phyloP scores from a whole-genome alignment of 2,329 filamentous ascomycete genomes.

The Ciborinia camelliae region DNA sequence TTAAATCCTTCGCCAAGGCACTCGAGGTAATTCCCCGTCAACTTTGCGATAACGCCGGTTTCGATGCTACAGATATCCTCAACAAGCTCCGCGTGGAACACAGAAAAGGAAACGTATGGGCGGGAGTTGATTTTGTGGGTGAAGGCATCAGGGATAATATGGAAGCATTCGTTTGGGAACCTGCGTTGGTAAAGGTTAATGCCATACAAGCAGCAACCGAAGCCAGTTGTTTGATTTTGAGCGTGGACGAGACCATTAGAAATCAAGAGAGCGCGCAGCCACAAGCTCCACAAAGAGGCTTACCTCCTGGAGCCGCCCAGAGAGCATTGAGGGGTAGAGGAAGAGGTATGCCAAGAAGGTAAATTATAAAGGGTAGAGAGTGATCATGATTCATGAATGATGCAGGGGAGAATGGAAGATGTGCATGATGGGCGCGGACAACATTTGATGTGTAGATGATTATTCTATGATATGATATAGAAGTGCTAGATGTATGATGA shows the following conservation, averaged over 20 bases:
- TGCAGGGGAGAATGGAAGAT: not conserved
- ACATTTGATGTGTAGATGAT: not conserved
- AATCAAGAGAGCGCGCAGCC: constrained; percentile 91
- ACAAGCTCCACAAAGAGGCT: constrained; percentile 71
- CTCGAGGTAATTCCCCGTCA: constrained; percentile 95
- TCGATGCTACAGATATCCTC: constrained; percentile 96
- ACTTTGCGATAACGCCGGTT: constrained; percentile 96
- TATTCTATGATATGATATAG: constrained; percentile 9
- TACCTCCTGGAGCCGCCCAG: constrained; percentile 82
- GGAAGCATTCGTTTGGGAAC: constrained; percentile 96
- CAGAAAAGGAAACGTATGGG: constrained; percentile 88
- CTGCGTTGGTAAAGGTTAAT: constrained; percentile 92
- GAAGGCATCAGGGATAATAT: constrained; percentile 95
- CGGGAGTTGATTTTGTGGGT: constrained; percentile 89
- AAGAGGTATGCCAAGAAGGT: constrained; percentile 75
- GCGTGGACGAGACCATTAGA: constrained; percentile 97
- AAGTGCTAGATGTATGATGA: constrained; percentile 10
- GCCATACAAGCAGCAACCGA: constrained; percentile 95
- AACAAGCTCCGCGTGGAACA: constrained; percentile 96
- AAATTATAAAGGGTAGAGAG: constrained; percentile 19
- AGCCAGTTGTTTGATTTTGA: constrained; percentile 89
- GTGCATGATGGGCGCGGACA: constrained; percentile 9
- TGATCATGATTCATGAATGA: constrained; percentile 18
- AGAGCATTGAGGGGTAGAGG: constrained; percentile 79
- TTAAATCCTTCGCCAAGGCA: constrained; percentile 97